Evolutionary conservation across 2,329 filamentous ascomycete genomes (phyloP).

Genomic region (Penicillium sp.): DNA sequence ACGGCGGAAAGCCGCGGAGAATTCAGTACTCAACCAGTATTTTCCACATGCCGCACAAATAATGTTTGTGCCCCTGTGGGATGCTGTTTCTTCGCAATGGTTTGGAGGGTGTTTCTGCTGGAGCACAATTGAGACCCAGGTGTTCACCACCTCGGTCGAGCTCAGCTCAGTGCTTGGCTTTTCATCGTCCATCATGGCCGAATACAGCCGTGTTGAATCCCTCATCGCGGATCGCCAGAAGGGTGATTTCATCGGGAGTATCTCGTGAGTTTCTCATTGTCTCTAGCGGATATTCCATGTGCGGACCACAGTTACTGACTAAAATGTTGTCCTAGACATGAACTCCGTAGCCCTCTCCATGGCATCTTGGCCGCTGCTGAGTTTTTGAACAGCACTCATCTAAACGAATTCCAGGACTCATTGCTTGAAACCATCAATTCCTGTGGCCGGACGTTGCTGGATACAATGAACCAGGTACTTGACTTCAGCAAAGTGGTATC

Average conservation of each 20-base stretch:
- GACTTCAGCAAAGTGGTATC: slow-evolving; percentile 54
- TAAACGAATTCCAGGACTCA: slow-evolving; percentile 40
- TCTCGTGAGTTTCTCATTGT: slow-evolving; percentile 28
- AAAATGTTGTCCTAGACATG: slow-evolving; percentile 26
- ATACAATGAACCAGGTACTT: slow-evolving; percentile 45
- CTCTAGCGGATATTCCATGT: not conserved
- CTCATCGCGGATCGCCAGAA: slow-evolving; percentile 44
- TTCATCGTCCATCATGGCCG: slow-evolving; percentile 42
- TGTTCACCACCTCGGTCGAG: slow-evolving; percentile 38
- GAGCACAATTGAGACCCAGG: slow-evolving; percentile 36
- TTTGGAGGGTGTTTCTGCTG: slow-evolving; percentile 46
- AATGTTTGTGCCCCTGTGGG: slow-evolving; percentile 53
- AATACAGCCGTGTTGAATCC: slow-evolving; percentile 42
- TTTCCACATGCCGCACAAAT: slow-evolving; percentile 49
- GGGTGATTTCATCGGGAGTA: slow-evolving; percentile 44
- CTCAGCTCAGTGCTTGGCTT: slow-evolving; percentile 42
- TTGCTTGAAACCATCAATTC: slow-evolving; percentile 41
- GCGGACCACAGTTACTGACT: not conserved
- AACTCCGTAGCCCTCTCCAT: slow-evolving; percentile 43
- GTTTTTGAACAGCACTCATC: slow-evolving; percentile 37
- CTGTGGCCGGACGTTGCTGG: slow-evolving; percentile 41
- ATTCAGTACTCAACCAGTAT: slow-evolving; percentile 39
- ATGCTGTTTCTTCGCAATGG: slow-evolving; percentile 48
- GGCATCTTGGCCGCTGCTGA: slow-evolving; percentile 43
- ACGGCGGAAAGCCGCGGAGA: slow-evolving; percentile 35